These are phyloP conservation scores for Chalciporus pseudorubinellus DNA, from an alignment of 768 basidiomycete genomes.

Conservation along the genomic window DNA sequence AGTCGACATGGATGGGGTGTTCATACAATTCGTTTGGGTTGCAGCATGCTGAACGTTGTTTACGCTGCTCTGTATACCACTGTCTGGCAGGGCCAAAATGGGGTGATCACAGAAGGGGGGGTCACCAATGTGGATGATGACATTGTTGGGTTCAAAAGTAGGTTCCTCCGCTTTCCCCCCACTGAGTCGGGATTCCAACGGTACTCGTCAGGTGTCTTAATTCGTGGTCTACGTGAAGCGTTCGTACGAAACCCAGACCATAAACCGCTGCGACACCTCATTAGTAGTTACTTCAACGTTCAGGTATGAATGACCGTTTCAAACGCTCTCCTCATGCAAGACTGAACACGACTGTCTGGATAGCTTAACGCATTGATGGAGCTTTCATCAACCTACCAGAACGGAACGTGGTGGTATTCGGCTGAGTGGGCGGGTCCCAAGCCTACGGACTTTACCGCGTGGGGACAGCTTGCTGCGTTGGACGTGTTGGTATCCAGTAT, in stretches of 20 bases:
- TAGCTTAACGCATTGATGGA: constrained; percentile 12
- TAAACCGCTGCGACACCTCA: constrained; percentile 36
- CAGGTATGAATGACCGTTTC: constrained; percentile 37
- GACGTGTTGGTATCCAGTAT: constrained; percentile 13
- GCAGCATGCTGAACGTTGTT: constrained; percentile 37
- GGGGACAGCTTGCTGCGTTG: constrained; percentile 13
- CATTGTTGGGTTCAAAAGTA: constrained; percentile 52
- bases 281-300: constrained; percentile 51
- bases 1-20: background rate
- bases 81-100: constrained; percentile 47
- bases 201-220: constrained; percentile 37
- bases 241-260: constrained; percentile 40
- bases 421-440: constrained; percentile 8
- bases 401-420: constrained; percentile 8
- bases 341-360: background rate
- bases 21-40: constrained; percentile 1
- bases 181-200: background rate
- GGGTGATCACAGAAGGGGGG: constrained; percentile 52
- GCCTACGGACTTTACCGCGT: constrained; percentile 2
- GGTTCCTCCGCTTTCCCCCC: background rate
- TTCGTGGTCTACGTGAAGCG: constrained; percentile 48
- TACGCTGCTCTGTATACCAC: constrained; percentile 43
- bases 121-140: constrained; percentile 42
- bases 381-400: constrained; percentile 3
- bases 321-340: background rate